Evolutionary conservation across 2,329 filamentous ascomycete genomes (phyloP).

Genomic region (Trichoderma oligosporum): DNA sequence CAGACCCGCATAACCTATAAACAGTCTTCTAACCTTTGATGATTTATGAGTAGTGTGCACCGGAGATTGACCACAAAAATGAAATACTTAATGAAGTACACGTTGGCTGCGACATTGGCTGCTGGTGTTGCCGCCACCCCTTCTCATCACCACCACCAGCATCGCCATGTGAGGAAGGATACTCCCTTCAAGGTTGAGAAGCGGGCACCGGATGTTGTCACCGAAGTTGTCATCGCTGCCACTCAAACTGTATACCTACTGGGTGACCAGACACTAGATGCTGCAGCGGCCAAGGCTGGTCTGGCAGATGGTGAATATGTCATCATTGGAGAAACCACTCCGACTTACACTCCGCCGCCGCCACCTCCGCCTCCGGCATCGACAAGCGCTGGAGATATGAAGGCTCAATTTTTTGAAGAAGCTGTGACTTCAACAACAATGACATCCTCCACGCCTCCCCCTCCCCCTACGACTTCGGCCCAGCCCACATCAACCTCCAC

Average conservation of each 20-base stretch:
- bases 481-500: conserved; percentile 29
- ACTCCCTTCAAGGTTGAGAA: conserved; percentile 43
- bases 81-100: conserved; percentile 40
- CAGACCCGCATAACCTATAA: background rate
- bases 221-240: conserved; percentile 55
- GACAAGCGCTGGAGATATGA: conserved; percentile 32
- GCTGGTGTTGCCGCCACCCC: conserved; percentile 55
- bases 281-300: conserved; percentile 65
- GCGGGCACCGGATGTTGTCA: conserved; percentile 44
- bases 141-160: conserved; percentile 56
- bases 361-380: conserved; percentile 34
- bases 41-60: conserved; percentile 2
- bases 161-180: conserved; percentile 54
- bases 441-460: conserved; percentile 14
- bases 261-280: conserved; percentile 58
- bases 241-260: conserved; percentile 70
- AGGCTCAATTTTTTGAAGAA: conserved; percentile 50
- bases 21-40: conserved; percentile 6
- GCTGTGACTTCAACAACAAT: conserved; percentile 26
- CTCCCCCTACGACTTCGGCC: conserved; percentile 15
- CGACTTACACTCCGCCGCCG: conserved; percentile 48
- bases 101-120: conserved; percentile 45
- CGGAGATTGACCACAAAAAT: conserved; percentile 34
- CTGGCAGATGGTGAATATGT: conserved; percentile 68
- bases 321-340: conserved; percentile 56